These are phyloP conservation scores for Fragaria vesca DNA, from an alignment of 306 rosid species.

Conservation along the genomic window DNA sequence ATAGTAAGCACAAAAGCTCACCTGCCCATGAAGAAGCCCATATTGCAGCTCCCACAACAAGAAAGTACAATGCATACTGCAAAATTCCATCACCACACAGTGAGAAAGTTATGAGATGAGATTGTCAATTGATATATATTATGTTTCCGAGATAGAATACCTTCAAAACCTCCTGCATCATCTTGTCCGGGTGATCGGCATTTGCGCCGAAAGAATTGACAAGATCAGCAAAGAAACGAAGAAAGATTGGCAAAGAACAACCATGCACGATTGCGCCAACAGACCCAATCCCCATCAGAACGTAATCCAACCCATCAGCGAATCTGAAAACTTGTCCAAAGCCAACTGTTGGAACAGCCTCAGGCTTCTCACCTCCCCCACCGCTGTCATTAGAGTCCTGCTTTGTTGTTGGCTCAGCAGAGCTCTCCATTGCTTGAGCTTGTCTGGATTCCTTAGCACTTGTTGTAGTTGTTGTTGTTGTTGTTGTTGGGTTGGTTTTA, in stretches of 20 bases:
- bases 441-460: conserved; percentile 12
- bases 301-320: conserved; percentile 87
- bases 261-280: conserved; percentile 91
- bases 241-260: conserved; percentile 86
- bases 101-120: neutral
- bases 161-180: conserved; percentile 91
- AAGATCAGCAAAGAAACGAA: conserved; percentile 97
- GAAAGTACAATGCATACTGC: conserved; percentile 96
- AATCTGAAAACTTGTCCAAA: conserved; percentile 78
- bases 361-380: conserved; percentile 47
- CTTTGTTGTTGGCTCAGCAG: conserved; percentile 40
- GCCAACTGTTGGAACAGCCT: conserved; percentile 50
- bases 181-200: conserved; percentile 72
- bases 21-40: conserved; percentile 99
- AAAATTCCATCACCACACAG: conserved; percentile 17
- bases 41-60: conserved; percentile 96
- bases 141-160: conserved; percentile 28
- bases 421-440: conserved; percentile 45
- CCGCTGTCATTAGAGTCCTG: conserved; percentile 32
- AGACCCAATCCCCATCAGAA: conserved; percentile 81
- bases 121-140: neutral
- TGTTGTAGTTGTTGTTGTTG: conserved; percentile 14
- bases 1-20: conserved; percentile 19
- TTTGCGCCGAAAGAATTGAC: conserved; percentile 93
- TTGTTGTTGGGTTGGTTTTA: conserved; percentile 35